Evolutionary conservation across 805 yeast species (phyloP), one percentile per base, ranked within the genome.

Genomic region (Cyberlindnera americana): DNA sequence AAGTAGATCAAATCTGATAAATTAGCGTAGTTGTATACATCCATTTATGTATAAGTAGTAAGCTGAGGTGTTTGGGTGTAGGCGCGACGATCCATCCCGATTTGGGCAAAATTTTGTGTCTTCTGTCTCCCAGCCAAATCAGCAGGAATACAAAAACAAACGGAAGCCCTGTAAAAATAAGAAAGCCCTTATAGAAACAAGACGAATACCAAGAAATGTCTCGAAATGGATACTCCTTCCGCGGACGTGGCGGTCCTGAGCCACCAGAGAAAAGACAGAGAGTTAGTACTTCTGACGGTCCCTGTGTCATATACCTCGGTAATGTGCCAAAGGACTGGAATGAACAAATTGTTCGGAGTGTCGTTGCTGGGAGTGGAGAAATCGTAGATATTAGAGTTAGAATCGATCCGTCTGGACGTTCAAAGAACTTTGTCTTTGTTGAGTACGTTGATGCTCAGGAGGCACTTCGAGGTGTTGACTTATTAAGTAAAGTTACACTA

Each of bases 261-360:
- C 53, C 41, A 13, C 39, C 43, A 11, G 53, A 44, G 19, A 48
- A 48, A 35, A 42, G 31, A 23, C 47, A 39, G 29, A 34, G 44
- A 21, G 19, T 26, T 2, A 29, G 29, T 28, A 4, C 33, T 14
- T 6, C 14, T 3, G 48, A 42, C 29, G 49, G 46, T 2, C 44
- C 57, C 3, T 43, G 74, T 28, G 78, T 78, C 17, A 57, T 80
- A 16, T 80, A 75, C 49, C 49, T 80, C 12, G 87, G 86, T 13
- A 75, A 73, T 49, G 64, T 83, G 19, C 93, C 93, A 1, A 73
- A 72, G 48, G 81, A 79, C 45, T 84, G 93, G 93, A 78, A 71
- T 46, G 80, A 75, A 40, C 75, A 75, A 36, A 75, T 72, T 13
- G 66, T 83, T 25, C 74, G 78, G 38, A 75, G 79, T 21, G 75